Evolutionary conservation across 2,329 filamentous ascomycete species (phyloP).

Genomic region (Periconia sp.): DNA sequence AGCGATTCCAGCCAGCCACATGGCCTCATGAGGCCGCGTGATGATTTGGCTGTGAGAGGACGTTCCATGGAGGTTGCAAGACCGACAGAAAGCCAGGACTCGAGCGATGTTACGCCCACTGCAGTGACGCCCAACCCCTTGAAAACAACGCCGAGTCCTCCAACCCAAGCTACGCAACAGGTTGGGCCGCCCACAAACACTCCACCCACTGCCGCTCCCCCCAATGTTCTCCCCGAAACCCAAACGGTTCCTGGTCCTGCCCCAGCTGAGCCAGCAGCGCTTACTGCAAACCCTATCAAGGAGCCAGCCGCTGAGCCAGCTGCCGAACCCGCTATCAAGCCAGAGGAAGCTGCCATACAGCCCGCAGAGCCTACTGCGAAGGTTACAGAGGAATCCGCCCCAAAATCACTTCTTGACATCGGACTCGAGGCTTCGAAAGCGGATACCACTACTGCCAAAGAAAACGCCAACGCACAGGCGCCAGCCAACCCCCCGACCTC

Average conservation of each 20-base stretch:
- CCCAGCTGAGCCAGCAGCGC: not conserved
- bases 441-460: not conserved
- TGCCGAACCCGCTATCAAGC: not conserved
- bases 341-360: not conserved
- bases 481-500: not conserved
- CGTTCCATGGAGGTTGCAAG: constrained; percentile 31
- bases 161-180: not conserved
- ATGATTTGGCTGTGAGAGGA: constrained; percentile 20
- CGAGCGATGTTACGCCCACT: constrained; percentile 23
- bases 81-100: constrained; percentile 15
- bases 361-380: no score
- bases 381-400: no score
- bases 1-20: constrained; percentile 22
- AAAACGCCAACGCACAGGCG: not conserved
- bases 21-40: constrained; percentile 21
- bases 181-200: not conserved
- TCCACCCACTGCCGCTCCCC: not conserved
- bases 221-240: not conserved
- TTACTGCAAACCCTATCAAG: not conserved
- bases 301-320: not conserved
- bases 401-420: not conserved
- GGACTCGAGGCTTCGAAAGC: not conserved
- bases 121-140: constrained; percentile 14
- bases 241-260: not conserved
- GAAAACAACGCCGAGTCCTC: constrained; percentile 2